Evolutionary conservation across 2,329 filamentous ascomycete species (phyloP).

Genomic region (Coniella lustricola): DNA sequence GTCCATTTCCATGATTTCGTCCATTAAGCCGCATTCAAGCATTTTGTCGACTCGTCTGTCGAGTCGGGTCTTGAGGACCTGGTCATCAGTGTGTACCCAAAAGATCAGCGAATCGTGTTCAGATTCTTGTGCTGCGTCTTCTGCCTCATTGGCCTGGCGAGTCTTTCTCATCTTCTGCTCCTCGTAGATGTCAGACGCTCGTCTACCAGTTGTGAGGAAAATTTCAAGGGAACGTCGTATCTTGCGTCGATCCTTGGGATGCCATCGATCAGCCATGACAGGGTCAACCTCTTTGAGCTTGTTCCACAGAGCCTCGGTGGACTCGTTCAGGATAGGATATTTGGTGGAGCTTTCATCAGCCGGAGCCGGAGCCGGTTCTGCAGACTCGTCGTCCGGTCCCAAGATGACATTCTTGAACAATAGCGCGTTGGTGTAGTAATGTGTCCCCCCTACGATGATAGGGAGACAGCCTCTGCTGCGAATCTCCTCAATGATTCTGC

Average conservation of each 20-base stretch:
- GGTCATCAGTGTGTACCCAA: slow-evolving; percentile 75
- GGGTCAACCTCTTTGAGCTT: slow-evolving; percentile 78
- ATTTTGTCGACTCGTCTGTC: slow-evolving; percentile 78
- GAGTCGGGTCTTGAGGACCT: slow-evolving; percentile 62
- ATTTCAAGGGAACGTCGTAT: slow-evolving; percentile 88
- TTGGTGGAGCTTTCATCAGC: slow-evolving; percentile 29
- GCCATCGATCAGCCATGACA: slow-evolving; percentile 83
- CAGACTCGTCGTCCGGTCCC: slow-evolving; percentile 22
- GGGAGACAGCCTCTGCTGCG: slow-evolving; percentile 70
- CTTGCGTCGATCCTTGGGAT: slow-evolving; percentile 86
- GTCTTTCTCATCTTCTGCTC: slow-evolving; percentile 53
- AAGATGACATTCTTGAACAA: slow-evolving; percentile 71
- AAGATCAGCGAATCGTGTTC: slow-evolving; percentile 62
- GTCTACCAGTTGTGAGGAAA: slow-evolving; percentile 72
- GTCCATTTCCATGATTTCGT: slow-evolving; percentile 42
- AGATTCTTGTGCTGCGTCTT: slow-evolving; percentile 18
- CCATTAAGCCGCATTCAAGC: slow-evolving; percentile 50
- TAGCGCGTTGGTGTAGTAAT: slow-evolving; percentile 89
- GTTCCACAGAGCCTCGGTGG: slow-evolving; percentile 64
- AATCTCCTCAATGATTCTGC: slow-evolving; percentile 68
- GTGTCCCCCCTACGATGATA: slow-evolving; percentile 87
- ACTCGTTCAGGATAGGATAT: slow-evolving; percentile 64
- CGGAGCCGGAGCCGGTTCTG: not conserved
- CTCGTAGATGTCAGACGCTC: slow-evolving; percentile 79
- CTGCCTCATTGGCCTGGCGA: slow-evolving; percentile 16